These are phyloP conservation scores for Vishniacozyma victoriae DNA, from an alignment of 768 basidiomycete genomes.

Conservation along the genomic window DNA sequence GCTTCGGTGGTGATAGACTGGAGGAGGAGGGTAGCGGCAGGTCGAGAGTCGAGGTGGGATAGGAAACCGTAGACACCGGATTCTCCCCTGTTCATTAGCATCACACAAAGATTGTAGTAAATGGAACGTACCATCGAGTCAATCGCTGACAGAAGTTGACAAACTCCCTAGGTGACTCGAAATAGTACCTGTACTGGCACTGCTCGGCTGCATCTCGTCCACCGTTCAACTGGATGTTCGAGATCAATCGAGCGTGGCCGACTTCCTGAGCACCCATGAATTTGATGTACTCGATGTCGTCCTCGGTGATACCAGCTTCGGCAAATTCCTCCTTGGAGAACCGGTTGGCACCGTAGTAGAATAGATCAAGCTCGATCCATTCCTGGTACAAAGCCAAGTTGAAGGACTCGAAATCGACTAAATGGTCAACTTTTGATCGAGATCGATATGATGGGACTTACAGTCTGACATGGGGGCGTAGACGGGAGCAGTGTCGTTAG, in stretches of 20 bases:
- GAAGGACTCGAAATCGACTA: conserved; percentile 55
- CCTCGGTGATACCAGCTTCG: conserved; percentile 54
- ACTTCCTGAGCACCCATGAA: conserved; percentile 58
- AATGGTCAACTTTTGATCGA: conserved; percentile 26
- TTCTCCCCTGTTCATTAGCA: conserved; percentile 50
- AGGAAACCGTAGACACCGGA: conserved; percentile 62
- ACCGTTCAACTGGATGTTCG: conserved; percentile 53
- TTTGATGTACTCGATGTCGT: conserved; percentile 56
- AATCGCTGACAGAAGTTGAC: conserved; percentile 59
- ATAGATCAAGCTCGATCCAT: conserved; percentile 59
- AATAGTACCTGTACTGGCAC: conserved; percentile 57
- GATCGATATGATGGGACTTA: conserved; percentile 9
- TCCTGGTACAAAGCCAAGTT: conserved; percentile 61
- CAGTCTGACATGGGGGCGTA: conserved; percentile 39
- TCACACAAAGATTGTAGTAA: not conserved
- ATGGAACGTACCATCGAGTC: conserved; percentile 41
- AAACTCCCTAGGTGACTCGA: conserved; percentile 57
- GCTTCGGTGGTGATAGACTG: conserved; percentile 61
- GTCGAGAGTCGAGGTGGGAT: conserved; percentile 58
- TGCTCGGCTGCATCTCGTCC: conserved; percentile 44
- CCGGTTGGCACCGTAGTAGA: conserved; percentile 55
- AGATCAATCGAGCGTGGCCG: conserved; percentile 57
- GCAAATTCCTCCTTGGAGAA: conserved; percentile 59
- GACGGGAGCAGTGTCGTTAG: conserved; percentile 43
- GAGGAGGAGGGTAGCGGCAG: conserved; percentile 54